phyloP scores from a whole-genome alignment of 352 stramenopile species.

The Pythium biforme region DNA sequence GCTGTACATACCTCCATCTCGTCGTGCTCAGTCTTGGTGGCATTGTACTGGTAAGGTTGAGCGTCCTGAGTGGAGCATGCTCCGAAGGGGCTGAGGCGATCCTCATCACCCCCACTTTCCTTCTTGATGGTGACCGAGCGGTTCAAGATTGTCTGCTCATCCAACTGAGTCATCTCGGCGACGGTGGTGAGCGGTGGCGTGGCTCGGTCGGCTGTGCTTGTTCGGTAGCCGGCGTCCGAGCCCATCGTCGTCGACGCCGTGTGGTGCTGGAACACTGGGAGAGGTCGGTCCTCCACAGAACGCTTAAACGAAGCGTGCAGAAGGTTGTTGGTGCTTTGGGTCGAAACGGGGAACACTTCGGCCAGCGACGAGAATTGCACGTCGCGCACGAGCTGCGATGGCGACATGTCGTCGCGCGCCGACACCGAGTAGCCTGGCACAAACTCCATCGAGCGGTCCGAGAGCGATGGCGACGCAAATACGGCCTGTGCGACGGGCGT shows the following conservation, averaged over 20 bases:
- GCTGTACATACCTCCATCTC: conserved; percentile 64
- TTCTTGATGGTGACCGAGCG: conserved; percentile 40
- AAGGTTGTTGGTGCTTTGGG: conserved; percentile 35
- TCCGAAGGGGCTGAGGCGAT: conserved; percentile 37
- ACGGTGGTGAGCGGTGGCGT: conserved; percentile 36
- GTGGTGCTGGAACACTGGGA: conserved; percentile 19
- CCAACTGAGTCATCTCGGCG: conserved; percentile 45
- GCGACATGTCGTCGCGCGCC: conserved; percentile 24
- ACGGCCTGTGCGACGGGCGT: conserved; percentile 36
- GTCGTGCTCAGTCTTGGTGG: conserved; percentile 60
- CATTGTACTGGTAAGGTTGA: conserved; percentile 54
- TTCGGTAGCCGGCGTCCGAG: neutral
- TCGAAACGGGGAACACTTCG: conserved; percentile 47
- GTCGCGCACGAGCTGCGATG: conserved; percentile 31
- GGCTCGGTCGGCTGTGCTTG: conserved; percentile 25
- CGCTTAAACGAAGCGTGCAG: conserved; percentile 19
- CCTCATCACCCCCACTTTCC: conserved; percentile 37
- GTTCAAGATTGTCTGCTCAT: conserved; percentile 59
- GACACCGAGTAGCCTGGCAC: conserved; percentile 27
- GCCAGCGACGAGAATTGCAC: conserved; percentile 62
- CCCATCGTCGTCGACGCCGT: conserved; percentile 24
- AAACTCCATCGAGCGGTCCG: conserved; percentile 30
- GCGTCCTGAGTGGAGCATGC: conserved; percentile 32
- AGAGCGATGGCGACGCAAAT: conserved; percentile 12
- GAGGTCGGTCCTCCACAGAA: neutral